Evolutionary conservation across 1,284 basidiomycete genomes (phyloP).

Genomic region (Apiotrichum sp.): DNA sequence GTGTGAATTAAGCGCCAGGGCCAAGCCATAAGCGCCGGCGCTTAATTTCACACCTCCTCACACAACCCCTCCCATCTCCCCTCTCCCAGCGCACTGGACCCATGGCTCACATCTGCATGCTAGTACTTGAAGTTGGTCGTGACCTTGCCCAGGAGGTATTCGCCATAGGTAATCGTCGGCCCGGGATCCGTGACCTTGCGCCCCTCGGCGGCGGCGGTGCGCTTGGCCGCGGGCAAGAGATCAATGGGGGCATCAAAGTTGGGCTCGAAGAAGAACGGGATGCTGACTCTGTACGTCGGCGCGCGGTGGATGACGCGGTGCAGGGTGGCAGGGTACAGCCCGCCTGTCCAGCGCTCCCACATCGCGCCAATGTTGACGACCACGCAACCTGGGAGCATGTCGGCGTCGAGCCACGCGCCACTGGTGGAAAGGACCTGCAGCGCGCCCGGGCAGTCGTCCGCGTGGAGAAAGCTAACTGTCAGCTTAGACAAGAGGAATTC

Average conservation of each 20-base stretch:
- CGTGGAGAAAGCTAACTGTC: constrained; percentile 62
- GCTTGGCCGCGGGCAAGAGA: constrained; percentile 22
- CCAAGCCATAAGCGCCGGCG: too few species aligned
- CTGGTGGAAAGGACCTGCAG: constrained; percentile 68
- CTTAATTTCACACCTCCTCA: too few species aligned
- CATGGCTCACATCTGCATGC: not conserved
- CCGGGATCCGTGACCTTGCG: not conserved
- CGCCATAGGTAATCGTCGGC: constrained; percentile 3
- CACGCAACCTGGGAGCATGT: constrained; percentile 63
- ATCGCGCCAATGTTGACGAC: constrained; percentile 65
- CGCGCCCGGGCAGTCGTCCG: constrained; percentile 68
- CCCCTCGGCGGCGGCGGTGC: constrained; percentile 18
- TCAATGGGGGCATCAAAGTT: constrained; percentile 23
- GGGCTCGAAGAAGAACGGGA: constrained; percentile 40
- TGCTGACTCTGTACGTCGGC: constrained; percentile 24
- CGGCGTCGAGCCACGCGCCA: constrained; percentile 62
- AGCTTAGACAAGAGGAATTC: not conserved
- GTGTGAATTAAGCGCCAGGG: too few species aligned
- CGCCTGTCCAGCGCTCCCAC: constrained; percentile 33
- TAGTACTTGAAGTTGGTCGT: constrained; percentile 27
- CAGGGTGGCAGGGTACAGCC: constrained; percentile 31
- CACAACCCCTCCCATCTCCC: too few species aligned
- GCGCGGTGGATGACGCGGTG: constrained; percentile 32
- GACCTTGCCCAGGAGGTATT: constrained; percentile 21
- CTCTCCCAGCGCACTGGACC: too few species aligned